Base-by-base conservation (phyloP, 352 stramenopile species). In the Phytophthora pistaciae region DNA sequence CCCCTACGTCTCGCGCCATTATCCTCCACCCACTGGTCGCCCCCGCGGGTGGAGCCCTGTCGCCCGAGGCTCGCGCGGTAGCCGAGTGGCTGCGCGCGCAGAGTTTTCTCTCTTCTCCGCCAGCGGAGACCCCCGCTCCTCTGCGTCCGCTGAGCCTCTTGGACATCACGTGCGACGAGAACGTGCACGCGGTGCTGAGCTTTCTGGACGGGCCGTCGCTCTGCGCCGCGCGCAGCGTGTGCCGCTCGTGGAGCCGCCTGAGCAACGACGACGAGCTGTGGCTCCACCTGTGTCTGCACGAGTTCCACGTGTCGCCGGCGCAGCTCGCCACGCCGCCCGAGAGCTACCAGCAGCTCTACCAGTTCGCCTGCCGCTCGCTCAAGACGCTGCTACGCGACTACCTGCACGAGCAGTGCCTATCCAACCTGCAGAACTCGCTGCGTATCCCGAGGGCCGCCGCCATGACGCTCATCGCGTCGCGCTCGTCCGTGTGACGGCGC, bases 91-190 rank as follows among this genome's bases (percentile, higher is more conserved):
- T 74, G 21, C 70, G 67, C 61, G 33, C 70, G 38, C 40, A 21
- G 40, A 21, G 40, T 5, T 8, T n/a, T 14, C 14, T n/a, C 40
- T 5, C 14, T 5, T 3, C 27, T 8, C n/a, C 46, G 10, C 1
- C 20, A 14, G 44, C 18, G 44, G 13, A 52, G 13, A 27, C 5
- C n/a, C 13, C 46, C n/a, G n/a, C 21, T 2, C 7, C 21, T 2
- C 46, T 16, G 27, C 69, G 18, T 0, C 44, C 55, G n/a, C 71
- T 72, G 13, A 64, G 73, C 29, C 77, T 94, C 50, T 67, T 95
- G 23, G 84, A 95, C 73, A 89, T 78, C 64, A 86, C 86, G 10
- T 95, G 88, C 64, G 88, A 95, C 60, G 88, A 95, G 55, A 93
- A 88, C 56, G 36, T 95, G 23, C 70, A 78, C 60, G 48, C 61